Conservation (phyloP, 805 yeast genomes). For the Maudiozyma turicensis region DNA sequence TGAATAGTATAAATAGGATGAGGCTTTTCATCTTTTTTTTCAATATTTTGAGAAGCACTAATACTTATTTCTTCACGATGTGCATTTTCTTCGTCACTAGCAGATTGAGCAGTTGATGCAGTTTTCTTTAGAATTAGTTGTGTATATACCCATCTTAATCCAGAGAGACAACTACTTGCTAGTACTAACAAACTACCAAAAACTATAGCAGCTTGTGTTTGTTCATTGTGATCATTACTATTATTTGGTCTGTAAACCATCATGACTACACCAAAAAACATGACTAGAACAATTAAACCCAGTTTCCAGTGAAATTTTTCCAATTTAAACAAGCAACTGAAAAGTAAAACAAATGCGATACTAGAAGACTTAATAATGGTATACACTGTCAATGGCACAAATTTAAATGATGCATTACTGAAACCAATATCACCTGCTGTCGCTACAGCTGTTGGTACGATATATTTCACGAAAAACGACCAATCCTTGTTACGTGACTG, state of each 20-base stretch:
- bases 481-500: constrained; percentile 11
- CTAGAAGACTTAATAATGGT: constrained; percentile 90
- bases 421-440: constrained; percentile 91
- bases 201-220: constrained; percentile 9
- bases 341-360: constrained; percentile 77
- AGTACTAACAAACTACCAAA: constrained; percentile 70
- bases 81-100: not conserved
- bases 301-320: constrained; percentile 67
- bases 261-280: constrained; percentile 78
- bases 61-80: not conserved
- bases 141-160: constrained; percentile 91
- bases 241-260: constrained; percentile 58
- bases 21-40: constrained; percentile 22
- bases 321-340: constrained; percentile 73
- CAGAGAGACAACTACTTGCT: constrained; percentile 71
- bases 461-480: constrained; percentile 39
- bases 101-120: constrained; percentile 29
- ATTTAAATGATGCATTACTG: constrained; percentile 74
- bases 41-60: not conserved
- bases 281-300: constrained; percentile 57
- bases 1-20: constrained; percentile 80
- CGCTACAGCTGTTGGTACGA: constrained; percentile 79
- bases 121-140: constrained; percentile 65
- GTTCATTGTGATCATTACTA: constrained; percentile 10
- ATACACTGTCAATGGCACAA: constrained; percentile 72